A percentile compares a stretch with the other conserved stretches of the same genome.
These are phyloP conservation scores for Escovopsis sp. DNA, from an alignment of 2,329 filamentous ascomycete genomes.

Conservation along the genomic window DNA sequence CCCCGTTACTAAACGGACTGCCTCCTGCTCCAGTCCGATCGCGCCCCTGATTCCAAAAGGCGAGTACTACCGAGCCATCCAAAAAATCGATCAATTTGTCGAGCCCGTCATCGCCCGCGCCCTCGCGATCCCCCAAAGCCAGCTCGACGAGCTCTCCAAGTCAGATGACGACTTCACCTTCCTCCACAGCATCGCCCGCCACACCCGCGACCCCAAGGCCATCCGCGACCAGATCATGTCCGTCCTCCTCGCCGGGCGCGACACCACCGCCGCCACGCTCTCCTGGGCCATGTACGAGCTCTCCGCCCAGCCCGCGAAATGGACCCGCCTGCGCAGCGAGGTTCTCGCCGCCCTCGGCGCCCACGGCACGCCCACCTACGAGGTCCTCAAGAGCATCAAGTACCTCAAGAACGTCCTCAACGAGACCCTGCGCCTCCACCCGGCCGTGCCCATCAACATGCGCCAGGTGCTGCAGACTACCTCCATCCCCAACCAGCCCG, in stretches of 20 bases:
- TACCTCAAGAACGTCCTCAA: conserved; percentile 61
- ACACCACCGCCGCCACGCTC: conserved; percentile 72
- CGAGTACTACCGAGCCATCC: conserved; percentile 46
- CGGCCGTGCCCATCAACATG: conserved; percentile 64
- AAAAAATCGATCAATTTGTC: conserved; percentile 52
- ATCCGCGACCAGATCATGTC: conserved; percentile 66
- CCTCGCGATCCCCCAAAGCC: conserved; percentile 43
- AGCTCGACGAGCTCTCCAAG: conserved; percentile 54
- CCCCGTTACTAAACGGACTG: too few relatives aligned
- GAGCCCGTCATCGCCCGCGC: conserved; percentile 53
- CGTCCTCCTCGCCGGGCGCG: conserved; percentile 63
- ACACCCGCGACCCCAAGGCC: conserved; percentile 45
- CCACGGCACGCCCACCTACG: conserved; percentile 50
- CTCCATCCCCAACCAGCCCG: conserved; percentile 9
- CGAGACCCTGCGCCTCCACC: conserved; percentile 64
- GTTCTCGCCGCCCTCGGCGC: conserved; percentile 52
- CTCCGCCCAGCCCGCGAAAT: conserved; percentile 48
- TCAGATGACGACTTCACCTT: conserved; percentile 56
- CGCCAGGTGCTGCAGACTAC: conserved; percentile 24
- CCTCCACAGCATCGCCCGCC: conserved; percentile 58
- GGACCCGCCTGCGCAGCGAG: conserved; percentile 54
- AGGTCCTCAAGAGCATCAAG: conserved; percentile 76
- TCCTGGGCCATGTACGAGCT: conserved; percentile 76
- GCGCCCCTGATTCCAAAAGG: conserved; percentile 40
- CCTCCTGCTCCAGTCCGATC: conserved; percentile 32